phyloP scores from a whole-genome alignment of 2,329 filamentous ascomycete species.

The Apiospora saccharicola region DNA sequence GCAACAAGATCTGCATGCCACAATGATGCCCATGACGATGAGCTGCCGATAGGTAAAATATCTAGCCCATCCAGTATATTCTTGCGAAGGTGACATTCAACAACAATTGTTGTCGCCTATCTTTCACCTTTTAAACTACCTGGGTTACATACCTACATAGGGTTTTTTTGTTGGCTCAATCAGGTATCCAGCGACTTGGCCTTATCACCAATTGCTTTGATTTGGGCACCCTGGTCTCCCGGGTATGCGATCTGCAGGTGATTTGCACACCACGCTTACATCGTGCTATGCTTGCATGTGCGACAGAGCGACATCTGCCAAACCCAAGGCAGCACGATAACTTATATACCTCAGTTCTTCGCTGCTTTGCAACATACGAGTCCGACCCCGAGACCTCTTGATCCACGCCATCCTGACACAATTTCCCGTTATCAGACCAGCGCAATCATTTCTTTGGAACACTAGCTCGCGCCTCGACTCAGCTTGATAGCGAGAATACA shows the following conservation, averaged over 20 bases:
- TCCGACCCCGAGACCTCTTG: neutral
- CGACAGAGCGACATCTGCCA: neutral
- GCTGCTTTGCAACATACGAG: neutral
- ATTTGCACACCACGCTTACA: conserved; percentile 16
- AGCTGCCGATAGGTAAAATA: conserved; percentile 1
- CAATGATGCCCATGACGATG: conserved; percentile 6
- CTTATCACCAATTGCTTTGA: conserved; percentile 16
- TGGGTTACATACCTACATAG: neutral
- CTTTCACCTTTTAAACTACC: neutral
- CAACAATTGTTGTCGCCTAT: neutral
- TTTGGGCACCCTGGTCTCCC: conserved; percentile 4
- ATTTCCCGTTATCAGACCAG: neutral
- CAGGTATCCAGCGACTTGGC: neutral
- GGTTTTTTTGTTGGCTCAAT: neutral
- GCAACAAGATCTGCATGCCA: conserved; percentile 15
- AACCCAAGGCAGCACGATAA: conserved; percentile 3
- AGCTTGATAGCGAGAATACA: neutral
- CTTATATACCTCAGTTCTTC: conserved; percentile 6
- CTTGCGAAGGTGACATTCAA: neutral
- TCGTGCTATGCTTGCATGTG: conserved; percentile 16
- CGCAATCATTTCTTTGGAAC: conserved; percentile 18
- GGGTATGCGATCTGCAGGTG: conserved; percentile 15
- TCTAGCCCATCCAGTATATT: neutral
- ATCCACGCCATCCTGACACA: neutral
- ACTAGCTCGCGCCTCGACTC: neutral